These are phyloP conservation scores for Pseudogymnoascus sp. DNA, from an alignment of 2,329 filamentous ascomycete genomes.

Conservation along the genomic window DNA sequence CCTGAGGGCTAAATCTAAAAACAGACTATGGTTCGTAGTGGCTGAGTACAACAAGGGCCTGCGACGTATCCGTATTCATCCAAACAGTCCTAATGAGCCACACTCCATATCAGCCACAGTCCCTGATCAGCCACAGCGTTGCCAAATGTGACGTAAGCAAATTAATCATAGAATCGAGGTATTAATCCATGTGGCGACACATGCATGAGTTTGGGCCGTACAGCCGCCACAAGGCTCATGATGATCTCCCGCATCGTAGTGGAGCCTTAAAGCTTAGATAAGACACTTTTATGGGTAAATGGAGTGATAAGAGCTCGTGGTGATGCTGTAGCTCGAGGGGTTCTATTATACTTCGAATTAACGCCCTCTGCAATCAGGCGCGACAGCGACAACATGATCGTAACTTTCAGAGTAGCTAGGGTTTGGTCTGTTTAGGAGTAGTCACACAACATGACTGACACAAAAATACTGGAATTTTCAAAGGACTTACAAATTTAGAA, in stretches of 20 bases:
- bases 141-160: too few relatives aligned
- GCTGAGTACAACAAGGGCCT: not conserved
- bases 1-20: too few relatives aligned
- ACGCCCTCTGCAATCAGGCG: constrained; percentile 14
- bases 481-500: too few relatives aligned
- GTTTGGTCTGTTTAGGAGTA: constrained; percentile 15
- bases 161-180: too few relatives aligned
- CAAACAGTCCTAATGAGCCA: not conserved
- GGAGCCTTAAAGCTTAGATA: constrained; percentile 18
- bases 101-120: not conserved
- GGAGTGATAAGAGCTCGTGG: constrained; percentile 19
- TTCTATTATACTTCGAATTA: constrained; percentile 15
- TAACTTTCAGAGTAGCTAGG: constrained; percentile 17
- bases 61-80: not conserved
- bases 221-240: not conserved
- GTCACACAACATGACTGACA: constrained; percentile 17
- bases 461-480: too few relatives aligned
- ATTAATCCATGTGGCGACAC: not conserved
- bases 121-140: not conserved
- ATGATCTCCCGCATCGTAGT: not conserved
- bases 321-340: constrained; percentile 17
- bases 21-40: too few relatives aligned
- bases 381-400: constrained; percentile 15
- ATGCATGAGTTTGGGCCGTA: constrained; percentile 6
- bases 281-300: constrained; percentile 19